These are phyloP conservation scores for Xylariaceae sp. DNA, from an alignment of 2,329 filamentous ascomycete genomes.

Conservation along the genomic window DNA sequence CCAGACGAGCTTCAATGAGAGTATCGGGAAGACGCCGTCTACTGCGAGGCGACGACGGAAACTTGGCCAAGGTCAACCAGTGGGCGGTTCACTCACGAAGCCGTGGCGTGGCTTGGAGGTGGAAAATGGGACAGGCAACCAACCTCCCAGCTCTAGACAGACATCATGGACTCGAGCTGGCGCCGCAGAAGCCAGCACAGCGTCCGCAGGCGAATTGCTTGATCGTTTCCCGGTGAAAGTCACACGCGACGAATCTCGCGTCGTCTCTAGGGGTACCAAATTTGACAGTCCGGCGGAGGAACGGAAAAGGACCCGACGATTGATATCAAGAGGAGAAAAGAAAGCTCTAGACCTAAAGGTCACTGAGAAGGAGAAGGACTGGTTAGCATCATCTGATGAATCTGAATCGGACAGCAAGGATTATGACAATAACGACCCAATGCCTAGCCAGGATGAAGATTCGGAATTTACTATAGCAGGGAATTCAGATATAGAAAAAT, in stretches of 20 bases:
- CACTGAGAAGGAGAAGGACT: slow-evolving; percentile 8
- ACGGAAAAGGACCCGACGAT: slow-evolving; percentile 18
- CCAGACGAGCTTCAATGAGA: slow-evolving; percentile 2
- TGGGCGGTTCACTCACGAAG: slow-evolving; percentile 38
- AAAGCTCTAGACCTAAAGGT: slow-evolving; percentile 2
- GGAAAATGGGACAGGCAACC: slow-evolving; percentile 8
- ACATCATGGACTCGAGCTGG: slow-evolving; percentile 12
- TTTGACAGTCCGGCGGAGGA: slow-evolving; percentile 21
- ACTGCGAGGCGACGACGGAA: slow-evolving; percentile 39
- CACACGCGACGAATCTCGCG: slow-evolving; percentile 18
- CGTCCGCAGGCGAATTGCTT: slow-evolving; percentile 20
- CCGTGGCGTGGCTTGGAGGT: slow-evolving; percentile 32
- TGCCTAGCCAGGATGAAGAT: slow-evolving; percentile 30
- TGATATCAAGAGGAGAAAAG: slow-evolving; percentile 16
- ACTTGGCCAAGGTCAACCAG: slow-evolving; percentile 36
- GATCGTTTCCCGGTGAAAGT: slow-evolving; percentile 24
- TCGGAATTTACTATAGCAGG: slow-evolving; percentile 36
- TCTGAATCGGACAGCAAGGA: slow-evolving; percentile 25
- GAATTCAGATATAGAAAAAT: slow-evolving; percentile 26
- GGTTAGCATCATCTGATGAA: slow-evolving; percentile 10
- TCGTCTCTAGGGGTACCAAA: slow-evolving; percentile 8
- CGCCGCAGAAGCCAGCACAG: slow-evolving; percentile 16
- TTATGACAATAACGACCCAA: slow-evolving; percentile 11
- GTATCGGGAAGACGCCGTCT: slow-evolving; percentile 18
- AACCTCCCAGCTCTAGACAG: slow-evolving; percentile 13